Evolutionary conservation across 1,284 basidiomycete genomes (phyloP), one percentile per base, ranked within the genome.

Genomic region (Garcileccinum viscosum): DNA sequence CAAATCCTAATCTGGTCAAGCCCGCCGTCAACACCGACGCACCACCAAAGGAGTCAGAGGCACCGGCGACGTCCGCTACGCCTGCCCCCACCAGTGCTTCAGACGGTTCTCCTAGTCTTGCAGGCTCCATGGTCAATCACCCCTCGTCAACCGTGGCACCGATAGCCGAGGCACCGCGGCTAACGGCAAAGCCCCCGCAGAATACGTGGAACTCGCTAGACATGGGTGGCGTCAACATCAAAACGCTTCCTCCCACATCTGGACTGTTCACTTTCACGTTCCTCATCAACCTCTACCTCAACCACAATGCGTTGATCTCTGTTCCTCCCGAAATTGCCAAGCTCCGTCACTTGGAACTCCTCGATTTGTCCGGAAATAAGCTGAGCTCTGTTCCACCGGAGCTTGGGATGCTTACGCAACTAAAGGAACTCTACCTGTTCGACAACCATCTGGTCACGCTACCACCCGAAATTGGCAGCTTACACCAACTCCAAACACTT

Each of bases 241-340:
- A 97, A 87, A 96, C 94, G 74, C 86, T 99, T 63, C 94, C 96
- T 35, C 83, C 89, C 15, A 90, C 89, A 17, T 91, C 94, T 62
- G 93, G 92, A 70, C 86, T 98, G 42, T 99, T 99, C 85, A 87
- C 90, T n/a, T 99, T 98, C 85, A 88, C 88, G 22, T 96, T 95
- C 84, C 90, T 99, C 72, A 95, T 94, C 71, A 95, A 93, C 72
- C 90, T 99, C 67, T 99, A 98, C 83, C 94, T 99, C 82, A 99
- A 99, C 77, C 97, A 99, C 86, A 99, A 99, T 78, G 86, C 90
- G 42, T 88, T 99, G 67, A 86, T 91, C 22, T 82, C 88, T 73
- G 84, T 99, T 62, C 96, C 97, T 5, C 88, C 94, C 14, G 90
- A 94, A 80, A 95, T 99, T 73, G 86, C 93, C 66, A 90, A 90